Conservation (phyloP, 2,329 filamentous ascomycete species). For the Botryosphaeria dothidea region DNA sequence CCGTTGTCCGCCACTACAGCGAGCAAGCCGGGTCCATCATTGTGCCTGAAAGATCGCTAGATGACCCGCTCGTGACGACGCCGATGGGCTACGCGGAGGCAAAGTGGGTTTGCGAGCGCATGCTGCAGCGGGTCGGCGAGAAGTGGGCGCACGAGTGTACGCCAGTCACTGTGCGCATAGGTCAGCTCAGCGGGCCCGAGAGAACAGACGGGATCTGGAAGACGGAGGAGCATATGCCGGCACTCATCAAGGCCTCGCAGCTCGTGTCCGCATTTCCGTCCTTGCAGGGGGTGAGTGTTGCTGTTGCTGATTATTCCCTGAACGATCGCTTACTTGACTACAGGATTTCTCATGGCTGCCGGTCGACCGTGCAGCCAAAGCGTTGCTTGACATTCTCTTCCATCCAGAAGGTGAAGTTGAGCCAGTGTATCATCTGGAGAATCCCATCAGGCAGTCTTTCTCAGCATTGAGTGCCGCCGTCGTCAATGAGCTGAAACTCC, state of each 20-base stretch:
- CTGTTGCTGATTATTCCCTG: no score
- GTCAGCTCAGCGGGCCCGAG: constrained; percentile 15
- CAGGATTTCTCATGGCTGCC: constrained; percentile 21
- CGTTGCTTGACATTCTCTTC: background rate
- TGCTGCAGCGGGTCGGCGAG: background rate
- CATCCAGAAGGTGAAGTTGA: background rate
- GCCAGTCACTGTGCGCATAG: constrained; percentile 7
- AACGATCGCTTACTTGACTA: background rate
- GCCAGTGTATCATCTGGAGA: constrained; percentile 19
- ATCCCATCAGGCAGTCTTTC: constrained; percentile 20
- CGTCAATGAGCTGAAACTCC: background rate
- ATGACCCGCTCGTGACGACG: background rate
- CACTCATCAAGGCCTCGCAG: constrained; percentile 18
- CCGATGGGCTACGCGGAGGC: constrained; percentile 19
- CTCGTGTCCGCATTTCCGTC: background rate
- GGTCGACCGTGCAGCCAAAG: constrained; percentile 17
- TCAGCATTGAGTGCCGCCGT: background rate
- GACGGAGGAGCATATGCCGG: constrained; percentile 18
- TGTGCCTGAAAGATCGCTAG: background rate
- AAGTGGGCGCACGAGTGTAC: background rate
- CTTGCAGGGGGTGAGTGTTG: constrained; percentile 16
- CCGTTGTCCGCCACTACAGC: background rate
- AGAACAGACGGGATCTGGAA: constrained; percentile 17
- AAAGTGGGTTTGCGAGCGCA: constrained; percentile 20
- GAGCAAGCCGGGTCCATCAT: background rate